These are phyloP conservation scores for Kurtzmaniella cleridarum DNA, from an alignment of 805 yeast genomes.

Conservation along the genomic window DNA sequence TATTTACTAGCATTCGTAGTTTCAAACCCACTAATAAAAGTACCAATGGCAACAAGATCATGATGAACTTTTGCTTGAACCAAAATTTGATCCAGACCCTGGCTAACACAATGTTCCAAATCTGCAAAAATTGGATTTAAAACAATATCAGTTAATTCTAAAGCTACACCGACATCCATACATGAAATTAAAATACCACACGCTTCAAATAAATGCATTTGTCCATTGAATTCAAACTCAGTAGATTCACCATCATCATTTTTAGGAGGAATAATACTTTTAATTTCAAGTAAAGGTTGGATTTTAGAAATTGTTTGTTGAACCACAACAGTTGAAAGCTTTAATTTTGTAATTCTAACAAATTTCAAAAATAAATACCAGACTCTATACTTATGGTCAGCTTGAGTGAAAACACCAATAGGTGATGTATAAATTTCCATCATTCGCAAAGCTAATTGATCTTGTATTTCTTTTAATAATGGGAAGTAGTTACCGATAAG, in stretches of 20 bases:
- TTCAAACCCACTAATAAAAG: slow-evolving; percentile 82
- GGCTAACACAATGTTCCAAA: slow-evolving; percentile 56
- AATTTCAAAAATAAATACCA: slow-evolving; percentile 90
- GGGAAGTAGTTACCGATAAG: slow-evolving; percentile 73
- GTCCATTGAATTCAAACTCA: slow-evolving; percentile 60
- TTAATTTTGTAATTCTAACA: slow-evolving; percentile 68
- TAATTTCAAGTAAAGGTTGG: slow-evolving; percentile 57
- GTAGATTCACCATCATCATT: slow-evolving; percentile 53
- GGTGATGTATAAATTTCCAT: slow-evolving; percentile 75
- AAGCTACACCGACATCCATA: slow-evolving; percentile 19
- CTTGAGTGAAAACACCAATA: slow-evolving; percentile 72
- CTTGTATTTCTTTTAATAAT: slow-evolving; percentile 37
- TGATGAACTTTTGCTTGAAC: slow-evolving; percentile 77
- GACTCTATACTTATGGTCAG: slow-evolving; percentile 67
- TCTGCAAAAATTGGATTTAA: slow-evolving; percentile 71
- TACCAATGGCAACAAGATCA: slow-evolving; percentile 80
- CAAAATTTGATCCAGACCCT: slow-evolving; percentile 25
- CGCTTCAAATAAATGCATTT: slow-evolving; percentile 79
- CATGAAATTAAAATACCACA: slow-evolving; percentile 69
- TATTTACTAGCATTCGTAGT: slow-evolving; percentile 33
- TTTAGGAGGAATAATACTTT: slow-evolving; percentile 45
- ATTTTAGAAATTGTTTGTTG: slow-evolving; percentile 53
- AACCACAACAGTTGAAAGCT: slow-evolving; percentile 36
- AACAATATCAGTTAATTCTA: slow-evolving; percentile 53
- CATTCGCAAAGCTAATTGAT: slow-evolving; percentile 52